phyloP scores from a whole-genome alignment of 139 green algal species.

The Chlorella sorokiniana region DNA sequence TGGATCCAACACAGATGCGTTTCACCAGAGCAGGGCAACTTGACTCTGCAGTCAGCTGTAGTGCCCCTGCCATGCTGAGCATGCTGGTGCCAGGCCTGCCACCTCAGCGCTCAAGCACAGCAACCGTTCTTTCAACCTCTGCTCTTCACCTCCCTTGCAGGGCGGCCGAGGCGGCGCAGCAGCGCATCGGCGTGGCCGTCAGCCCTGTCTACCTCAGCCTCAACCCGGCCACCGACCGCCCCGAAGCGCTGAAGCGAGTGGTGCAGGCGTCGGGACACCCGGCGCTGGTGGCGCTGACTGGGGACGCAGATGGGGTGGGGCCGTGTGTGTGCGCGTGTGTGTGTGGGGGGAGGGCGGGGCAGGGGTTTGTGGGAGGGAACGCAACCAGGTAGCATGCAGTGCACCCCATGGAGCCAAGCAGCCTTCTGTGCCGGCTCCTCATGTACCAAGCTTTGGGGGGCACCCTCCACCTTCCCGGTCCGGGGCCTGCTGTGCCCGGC shows the following conservation, averaged over 20 bases:
- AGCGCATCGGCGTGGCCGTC: constrained; percentile 26
- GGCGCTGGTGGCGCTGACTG: constrained; percentile 24
- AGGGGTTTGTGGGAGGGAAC: not conserved
- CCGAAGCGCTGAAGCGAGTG: constrained; percentile 20
- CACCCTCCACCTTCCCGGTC: no score
- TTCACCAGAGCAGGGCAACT: no score
- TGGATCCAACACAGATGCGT: no score
- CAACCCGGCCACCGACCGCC: not conserved
- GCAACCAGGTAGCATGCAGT: no score
- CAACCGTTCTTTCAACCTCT: not conserved
- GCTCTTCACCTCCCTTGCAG: not conserved
- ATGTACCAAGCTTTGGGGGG: not conserved
- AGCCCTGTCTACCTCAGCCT: constrained; percentile 30
- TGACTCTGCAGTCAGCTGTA: no score
- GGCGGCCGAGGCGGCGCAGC: constrained; percentile 28
- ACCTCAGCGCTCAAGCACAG: no score
- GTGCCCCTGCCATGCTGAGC: no score
- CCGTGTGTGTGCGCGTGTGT: no score
- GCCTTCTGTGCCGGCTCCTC: not conserved
- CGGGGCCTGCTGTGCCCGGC: no score
- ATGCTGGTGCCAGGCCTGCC: no score
- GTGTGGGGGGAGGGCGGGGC: no score
- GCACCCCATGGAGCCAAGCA: no score
- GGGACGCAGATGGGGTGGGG: constrained; percentile 33
- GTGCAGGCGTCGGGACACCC: not conserved